Percentiles rank a stretch among this genome's conserved stretches.
Evolutionary conservation across 495 filamentous ascomycete species (phyloP).

Genomic region (Chaetomium cochliodes): DNA sequence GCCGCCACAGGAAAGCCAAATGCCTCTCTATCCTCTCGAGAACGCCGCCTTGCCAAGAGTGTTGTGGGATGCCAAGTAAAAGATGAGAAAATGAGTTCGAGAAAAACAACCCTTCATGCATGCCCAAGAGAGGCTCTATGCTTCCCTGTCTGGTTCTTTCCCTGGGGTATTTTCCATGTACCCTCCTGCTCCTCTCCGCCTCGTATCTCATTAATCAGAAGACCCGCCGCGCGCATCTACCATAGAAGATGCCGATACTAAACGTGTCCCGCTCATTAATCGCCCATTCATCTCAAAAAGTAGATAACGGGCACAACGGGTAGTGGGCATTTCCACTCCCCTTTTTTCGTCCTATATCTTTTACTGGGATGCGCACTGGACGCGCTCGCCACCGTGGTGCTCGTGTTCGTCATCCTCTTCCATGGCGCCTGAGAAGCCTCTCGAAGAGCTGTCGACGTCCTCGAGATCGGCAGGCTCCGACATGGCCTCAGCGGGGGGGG

Average conservation of each 20-base stretch:
- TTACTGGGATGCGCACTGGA: conserved; percentile 98
- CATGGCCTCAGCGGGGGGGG: conserved; percentile 78
- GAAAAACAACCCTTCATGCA: conserved; percentile 25
- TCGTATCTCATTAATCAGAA: conserved; percentile 18
- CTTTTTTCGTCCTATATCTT: not conserved
- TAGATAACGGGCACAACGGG: not conserved
- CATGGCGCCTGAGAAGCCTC: conserved; percentile 64
- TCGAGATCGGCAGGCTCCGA: conserved; percentile 80
- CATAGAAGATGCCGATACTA: not conserved
- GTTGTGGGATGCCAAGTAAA: conserved; percentile 25
- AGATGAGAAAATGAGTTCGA: conserved; percentile 21
- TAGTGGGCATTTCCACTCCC: not conserved
- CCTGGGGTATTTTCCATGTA: conserved; percentile 21
- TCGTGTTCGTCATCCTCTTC: conserved; percentile 78
- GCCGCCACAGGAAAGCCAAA: conserved; percentile 22
- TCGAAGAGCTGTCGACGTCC: conserved; percentile 74
- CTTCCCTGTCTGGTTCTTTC: conserved; percentile 14
- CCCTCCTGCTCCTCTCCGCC: conserved; percentile 13
- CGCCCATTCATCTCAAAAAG: conserved; percentile 2
- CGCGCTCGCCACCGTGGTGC: conserved; percentile 79
- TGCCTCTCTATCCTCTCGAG: conserved; percentile 36
- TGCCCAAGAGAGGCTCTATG: conserved; percentile 28
- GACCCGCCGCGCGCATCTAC: conserved; percentile 4
- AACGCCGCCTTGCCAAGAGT: conserved; percentile 30
- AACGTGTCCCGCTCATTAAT: conserved; percentile 7